Evolutionary conservation across 495 filamentous ascomycete species (phyloP), one percentile per base, ranked within the genome.

Genomic region (Trypethelium eluteriae): DNA sequence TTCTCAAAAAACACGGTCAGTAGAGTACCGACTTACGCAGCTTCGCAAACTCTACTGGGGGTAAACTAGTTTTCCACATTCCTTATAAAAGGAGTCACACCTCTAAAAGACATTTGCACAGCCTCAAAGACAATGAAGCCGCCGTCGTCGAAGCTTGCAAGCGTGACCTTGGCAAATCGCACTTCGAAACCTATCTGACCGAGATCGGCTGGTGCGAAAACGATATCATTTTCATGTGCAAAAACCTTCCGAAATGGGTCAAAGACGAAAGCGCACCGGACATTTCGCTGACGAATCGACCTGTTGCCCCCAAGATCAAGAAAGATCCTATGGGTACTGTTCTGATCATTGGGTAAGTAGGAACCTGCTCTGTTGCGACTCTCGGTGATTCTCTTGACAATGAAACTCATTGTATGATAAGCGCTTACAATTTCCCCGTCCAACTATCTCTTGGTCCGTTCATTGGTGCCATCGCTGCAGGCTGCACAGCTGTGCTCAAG

Each of bases 41-140:
- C 86, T 97, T 46, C 88, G 92, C 62, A 93, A 91, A 81, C 87
- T 97, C 53, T 97, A 95, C 80, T 96, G 92, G 92, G 92, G 84
- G 84, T 87, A 74, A 79, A 78, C 62, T 47, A 25, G 25, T 25
- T 25, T 79, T 71, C 2, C 18, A 53, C 53, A 9, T 66, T 36
- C n/a, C 38, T 49, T 10, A 32, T 56, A 18, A 47, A 35, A 35
- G 49, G 4, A 63, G 62, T 11, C 11, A 39, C 7, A 53, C 16
- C 38, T 36, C 39, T 34, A 69, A 34, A 34, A 67, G n/a, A 64
- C 53, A 2, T 44, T 39, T 57, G 38, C 36, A 10, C 63, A 87
- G 86, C 2, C 72, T 97, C 59, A 85, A 85, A 61, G 94, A 96
- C 79, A 87, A 89, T 74, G 80, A 84, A 66, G 79, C 86, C 46